Evolutionary conservation across 345 rosid species (phyloP).

Genomic region (Isatis tinctoria): DNA sequence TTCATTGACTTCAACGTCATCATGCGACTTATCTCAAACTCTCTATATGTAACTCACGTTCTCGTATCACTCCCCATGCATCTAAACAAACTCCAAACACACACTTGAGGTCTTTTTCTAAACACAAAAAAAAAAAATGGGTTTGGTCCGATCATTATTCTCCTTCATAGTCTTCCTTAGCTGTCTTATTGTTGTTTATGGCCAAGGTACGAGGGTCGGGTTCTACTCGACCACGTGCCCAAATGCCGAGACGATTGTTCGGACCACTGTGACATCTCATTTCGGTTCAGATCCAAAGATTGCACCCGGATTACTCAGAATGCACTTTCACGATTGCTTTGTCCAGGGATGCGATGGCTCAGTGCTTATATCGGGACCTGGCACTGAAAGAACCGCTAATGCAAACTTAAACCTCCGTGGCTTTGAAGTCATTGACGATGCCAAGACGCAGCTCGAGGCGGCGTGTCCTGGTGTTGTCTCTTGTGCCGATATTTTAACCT

Average conservation of each 20-base stretch:
- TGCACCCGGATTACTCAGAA: conserved; percentile 42
- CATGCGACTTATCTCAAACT: not conserved
- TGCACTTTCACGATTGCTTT: conserved; percentile 49
- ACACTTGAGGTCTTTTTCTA: not conserved
- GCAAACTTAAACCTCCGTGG: conserved; percentile 35
- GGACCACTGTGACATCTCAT: conserved; percentile 26
- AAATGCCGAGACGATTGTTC: conserved; percentile 34
- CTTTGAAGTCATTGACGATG: conserved; percentile 27
- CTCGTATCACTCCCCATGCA: conserved; percentile 23
- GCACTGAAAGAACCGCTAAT: conserved; percentile 38
- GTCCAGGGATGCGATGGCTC: conserved; percentile 50
- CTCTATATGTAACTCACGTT: conserved; percentile 5
- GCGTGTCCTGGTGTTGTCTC: conserved; percentile 48
- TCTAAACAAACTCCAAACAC: conserved; percentile 5
- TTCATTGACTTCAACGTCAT: conserved; percentile 9
- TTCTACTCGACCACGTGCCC: conserved; percentile 43
- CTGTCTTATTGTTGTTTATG: not conserved
- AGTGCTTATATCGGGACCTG: conserved; percentile 37
- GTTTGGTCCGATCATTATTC: not conserved
- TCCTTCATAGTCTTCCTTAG: not conserved
- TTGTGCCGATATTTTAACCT: conserved; percentile 45
- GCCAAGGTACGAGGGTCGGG: conserved; percentile 35
- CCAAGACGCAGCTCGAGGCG: conserved; percentile 33
- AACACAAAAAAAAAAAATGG: not conserved
- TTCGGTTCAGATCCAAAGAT: conserved; percentile 23